Conservation (phyloP, 176 grass and related monocot genomes). For the Oryza meridionalis region DNA sequence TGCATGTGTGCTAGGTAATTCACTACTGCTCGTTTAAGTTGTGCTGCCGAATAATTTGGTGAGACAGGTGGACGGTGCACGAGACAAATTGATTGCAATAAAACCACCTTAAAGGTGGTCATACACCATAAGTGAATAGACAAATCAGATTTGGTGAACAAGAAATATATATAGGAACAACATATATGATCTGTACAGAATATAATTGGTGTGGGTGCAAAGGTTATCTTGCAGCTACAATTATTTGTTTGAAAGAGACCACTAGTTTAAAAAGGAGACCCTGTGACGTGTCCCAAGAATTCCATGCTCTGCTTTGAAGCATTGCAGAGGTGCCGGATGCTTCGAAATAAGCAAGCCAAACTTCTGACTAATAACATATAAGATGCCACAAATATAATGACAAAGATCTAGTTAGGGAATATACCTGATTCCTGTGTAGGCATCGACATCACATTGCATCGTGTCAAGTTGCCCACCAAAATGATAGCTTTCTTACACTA, state of each 20-base stretch:
- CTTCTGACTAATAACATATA: conserved; percentile 30
- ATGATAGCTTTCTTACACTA: neutral
- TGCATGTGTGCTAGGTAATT: no score
- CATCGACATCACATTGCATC: conserved; percentile 41
- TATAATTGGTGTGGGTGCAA: neutral
- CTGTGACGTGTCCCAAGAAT: conserved; percentile 21
- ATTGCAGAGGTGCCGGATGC: conserved; percentile 15
- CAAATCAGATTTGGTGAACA: neutral
- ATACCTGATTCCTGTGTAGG: conserved; percentile 41
- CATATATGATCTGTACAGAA: neutral
- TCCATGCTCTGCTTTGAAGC: conserved; percentile 12
- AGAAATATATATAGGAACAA: neutral
- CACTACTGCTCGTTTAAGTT: no score
- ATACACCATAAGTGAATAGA: neutral
- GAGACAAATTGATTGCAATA: neutral
- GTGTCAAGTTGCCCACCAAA: conserved; percentile 30
- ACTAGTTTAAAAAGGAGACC: conserved; percentile 23
- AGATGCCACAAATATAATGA: conserved; percentile 29
- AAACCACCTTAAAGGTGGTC: neutral
- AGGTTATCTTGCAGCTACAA: neutral
- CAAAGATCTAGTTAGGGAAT: conserved; percentile 33
- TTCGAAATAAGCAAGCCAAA: conserved; percentile 35
- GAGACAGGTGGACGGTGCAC: neutral
- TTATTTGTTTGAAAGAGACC: conserved; percentile 8
- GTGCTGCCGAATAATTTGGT: no score